These are phyloP conservation scores for Setaria italica DNA, from an alignment of 202 grass and related monocot species.

Conservation along the genomic window DNA sequence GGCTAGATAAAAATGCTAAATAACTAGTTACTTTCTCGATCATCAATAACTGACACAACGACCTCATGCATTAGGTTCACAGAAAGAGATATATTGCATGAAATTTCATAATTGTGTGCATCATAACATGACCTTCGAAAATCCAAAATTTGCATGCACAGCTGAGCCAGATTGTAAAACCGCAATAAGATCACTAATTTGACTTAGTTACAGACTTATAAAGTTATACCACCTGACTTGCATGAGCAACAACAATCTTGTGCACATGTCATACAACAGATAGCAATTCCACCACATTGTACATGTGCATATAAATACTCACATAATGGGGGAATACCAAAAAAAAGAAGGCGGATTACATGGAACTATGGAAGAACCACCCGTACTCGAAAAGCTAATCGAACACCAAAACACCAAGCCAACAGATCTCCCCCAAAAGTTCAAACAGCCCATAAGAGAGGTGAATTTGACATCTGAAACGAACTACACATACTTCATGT, in stretches of 20 bases:
- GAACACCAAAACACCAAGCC: neutral
- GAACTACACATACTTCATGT: conserved; percentile 3
- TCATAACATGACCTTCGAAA: neutral
- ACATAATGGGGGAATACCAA: neutral
- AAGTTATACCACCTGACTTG: neutral
- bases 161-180: neutral
- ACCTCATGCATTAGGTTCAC: neutral
- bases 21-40: neutral
- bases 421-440: neutral
- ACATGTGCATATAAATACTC: neutral
- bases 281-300: neutral
- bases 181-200: neutral
- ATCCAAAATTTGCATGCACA: neutral
- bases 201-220: neutral
- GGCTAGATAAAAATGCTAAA: conserved; percentile 29
- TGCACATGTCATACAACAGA: neutral
- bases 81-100: neutral
- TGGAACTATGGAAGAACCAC: neutral
- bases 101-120: neutral
- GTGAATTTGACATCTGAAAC: neutral
- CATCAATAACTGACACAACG: neutral
- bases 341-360: neutral
- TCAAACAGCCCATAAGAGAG: neutral
- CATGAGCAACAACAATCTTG: neutral
- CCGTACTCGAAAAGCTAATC: neutral